These are phyloP conservation scores for Fusarium globosum DNA, from an alignment of 2,329 filamentous ascomycete genomes.

Conservation along the genomic window DNA sequence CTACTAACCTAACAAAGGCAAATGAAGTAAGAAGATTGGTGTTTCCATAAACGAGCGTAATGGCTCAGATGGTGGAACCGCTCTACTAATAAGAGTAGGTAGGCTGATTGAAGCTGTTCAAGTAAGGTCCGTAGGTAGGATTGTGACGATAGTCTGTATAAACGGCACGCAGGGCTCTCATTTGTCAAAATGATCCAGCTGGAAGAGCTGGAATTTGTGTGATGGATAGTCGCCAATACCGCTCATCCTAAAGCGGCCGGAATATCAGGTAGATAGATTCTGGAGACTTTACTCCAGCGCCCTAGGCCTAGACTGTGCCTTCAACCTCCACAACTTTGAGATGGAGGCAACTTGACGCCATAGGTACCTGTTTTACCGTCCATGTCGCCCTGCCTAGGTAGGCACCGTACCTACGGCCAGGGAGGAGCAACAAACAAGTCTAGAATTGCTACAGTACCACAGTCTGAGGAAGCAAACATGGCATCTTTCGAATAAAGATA, in stretches of 20 bases:
- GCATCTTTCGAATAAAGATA: not conserved
- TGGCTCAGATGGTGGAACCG: constrained; percentile 4
- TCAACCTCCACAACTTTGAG: constrained; percentile 4
- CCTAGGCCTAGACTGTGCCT: constrained; percentile 16
- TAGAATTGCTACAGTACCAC: not conserved
- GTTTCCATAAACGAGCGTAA: not conserved
- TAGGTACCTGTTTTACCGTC: not conserved
- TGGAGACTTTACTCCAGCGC: constrained; percentile 6
- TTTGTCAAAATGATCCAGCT: constrained; percentile 1
- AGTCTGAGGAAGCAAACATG: not conserved
- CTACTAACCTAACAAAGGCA: not conserved
- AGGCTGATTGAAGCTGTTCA: constrained; percentile 8
- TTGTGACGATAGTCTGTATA: not conserved
- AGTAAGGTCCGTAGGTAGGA: not conserved
- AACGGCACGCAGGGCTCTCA: not conserved
- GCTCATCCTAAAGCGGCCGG: constrained; percentile 4
- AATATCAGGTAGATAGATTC: not conserved
- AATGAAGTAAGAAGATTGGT: not conserved
- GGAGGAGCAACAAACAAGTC: too few relatives aligned
- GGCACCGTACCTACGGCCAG: not conserved
- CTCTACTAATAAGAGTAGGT: not conserved
- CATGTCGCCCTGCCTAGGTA: not conserved
- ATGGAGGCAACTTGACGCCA: constrained; percentile 16
- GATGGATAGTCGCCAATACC: not conserved
- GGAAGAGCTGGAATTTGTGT: constrained; percentile 24